These are phyloP conservation scores for Botrytis pseudocinerea DNA, from an alignment of 2,329 filamentous ascomycete genomes.

Conservation along the genomic window DNA sequence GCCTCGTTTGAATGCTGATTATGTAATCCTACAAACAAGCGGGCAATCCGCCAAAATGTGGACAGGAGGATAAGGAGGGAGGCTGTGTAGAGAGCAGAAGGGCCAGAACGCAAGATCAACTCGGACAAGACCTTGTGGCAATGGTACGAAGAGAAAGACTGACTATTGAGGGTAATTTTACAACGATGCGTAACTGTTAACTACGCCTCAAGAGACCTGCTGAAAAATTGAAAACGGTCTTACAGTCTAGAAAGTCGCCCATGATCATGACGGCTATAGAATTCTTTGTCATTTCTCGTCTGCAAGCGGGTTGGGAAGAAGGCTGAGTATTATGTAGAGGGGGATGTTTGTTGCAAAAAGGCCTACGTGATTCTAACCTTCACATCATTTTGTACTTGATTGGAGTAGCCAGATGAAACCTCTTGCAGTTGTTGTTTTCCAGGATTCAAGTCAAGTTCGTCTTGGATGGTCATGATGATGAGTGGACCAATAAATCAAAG, in stretches of 20 bases:
- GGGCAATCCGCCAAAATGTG: not conserved
- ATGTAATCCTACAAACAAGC: not conserved
- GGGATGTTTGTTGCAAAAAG: constrained; percentile 4
- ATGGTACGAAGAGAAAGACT: constrained; percentile 11
- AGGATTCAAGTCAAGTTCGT: not conserved
- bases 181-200: constrained; percentile 1
- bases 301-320: constrained; percentile 16
- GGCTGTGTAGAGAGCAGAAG: constrained; percentile 8
- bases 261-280: not conserved
- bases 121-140: constrained; percentile 9
- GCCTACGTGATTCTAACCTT: not conserved
- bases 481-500: constrained; percentile 11
- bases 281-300: constrained; percentile 1
- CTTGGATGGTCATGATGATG: not conserved
- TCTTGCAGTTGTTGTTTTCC: not conserved
- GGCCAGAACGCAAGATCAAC: constrained; percentile 12
- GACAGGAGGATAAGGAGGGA: constrained; percentile 6
- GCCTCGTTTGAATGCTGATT: not conserved
- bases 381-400: not conserved
- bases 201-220: constrained; percentile 20
- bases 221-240: constrained; percentile 19
- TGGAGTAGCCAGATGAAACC: constrained; percentile 17
- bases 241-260: not conserved
- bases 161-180: not conserved
- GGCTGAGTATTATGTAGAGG: constrained; percentile 12